Percentiles rank a stretch among this genome's conserved stretches.
phyloP scores from a whole-genome alignment of 2,329 filamentous ascomycete species.

The Coniochaeta ligniaria region DNA sequence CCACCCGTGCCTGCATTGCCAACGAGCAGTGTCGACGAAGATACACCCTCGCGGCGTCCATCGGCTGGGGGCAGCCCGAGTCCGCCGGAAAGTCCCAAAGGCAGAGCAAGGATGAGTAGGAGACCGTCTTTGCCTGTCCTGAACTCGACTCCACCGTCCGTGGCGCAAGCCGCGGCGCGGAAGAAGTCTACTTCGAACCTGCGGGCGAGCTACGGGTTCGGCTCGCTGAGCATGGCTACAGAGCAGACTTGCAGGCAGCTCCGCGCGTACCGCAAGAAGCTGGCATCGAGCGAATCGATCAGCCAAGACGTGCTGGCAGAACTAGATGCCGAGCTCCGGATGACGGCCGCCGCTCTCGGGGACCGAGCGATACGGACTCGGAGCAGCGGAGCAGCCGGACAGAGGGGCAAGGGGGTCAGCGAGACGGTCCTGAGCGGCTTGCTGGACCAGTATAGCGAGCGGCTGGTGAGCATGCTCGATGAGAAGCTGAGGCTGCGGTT shows the following conservation, averaged over 20 bases:
- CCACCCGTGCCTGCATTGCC: conserved; percentile 31
- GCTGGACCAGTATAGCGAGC: conserved; percentile 69
- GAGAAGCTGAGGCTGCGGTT: conserved; percentile 53
- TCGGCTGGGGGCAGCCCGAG: conserved; percentile 37
- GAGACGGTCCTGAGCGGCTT: conserved; percentile 55
- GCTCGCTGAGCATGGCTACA: conserved; percentile 53
- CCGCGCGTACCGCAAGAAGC: conserved; percentile 55
- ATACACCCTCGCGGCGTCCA: conserved; percentile 39
- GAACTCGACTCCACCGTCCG: conserved; percentile 20
- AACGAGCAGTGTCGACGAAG: conserved; percentile 31
- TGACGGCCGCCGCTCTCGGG: conserved; percentile 54
- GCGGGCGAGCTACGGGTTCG: conserved; percentile 35
- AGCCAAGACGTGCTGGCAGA: conserved; percentile 52
- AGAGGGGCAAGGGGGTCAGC: conserved; percentile 33
- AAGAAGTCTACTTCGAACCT: conserved; percentile 44
- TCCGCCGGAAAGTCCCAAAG: conserved; percentile 41
- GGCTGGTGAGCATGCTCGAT: conserved; percentile 63
- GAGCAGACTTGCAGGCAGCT: conserved; percentile 58
- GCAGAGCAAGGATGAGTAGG: conserved; percentile 29
- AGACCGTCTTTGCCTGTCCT: conserved; percentile 49
- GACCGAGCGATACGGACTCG: conserved; percentile 45
- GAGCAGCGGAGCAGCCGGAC: conserved; percentile 3
- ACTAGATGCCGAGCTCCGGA: conserved; percentile 56
- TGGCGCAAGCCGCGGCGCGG: conserved; percentile 23
- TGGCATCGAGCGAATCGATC: conserved; percentile 46